Conservation (phyloP, 2,329 filamentous ascomycete species). For the Teratosphaeria viscida region DNA sequence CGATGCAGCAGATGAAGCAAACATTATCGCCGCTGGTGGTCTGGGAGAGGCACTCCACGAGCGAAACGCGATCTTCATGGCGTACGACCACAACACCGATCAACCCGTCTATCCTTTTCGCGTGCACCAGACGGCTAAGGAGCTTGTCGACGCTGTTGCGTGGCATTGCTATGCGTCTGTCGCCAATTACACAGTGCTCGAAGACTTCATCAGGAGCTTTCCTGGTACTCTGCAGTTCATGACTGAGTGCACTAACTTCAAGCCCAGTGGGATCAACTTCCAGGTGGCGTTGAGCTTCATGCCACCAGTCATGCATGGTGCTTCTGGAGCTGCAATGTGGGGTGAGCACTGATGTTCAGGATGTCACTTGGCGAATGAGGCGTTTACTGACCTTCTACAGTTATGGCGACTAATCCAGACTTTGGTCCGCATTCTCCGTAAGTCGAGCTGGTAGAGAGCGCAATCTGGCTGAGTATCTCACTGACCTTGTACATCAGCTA, state of each 20-base stretch:
- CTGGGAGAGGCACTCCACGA: slow-evolving; percentile 12
- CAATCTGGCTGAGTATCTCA: neutral
- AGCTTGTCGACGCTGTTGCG: slow-evolving; percentile 24
- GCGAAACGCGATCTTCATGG: slow-evolving; percentile 24
- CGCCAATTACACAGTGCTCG: slow-evolving; percentile 26
- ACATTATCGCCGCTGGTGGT: slow-evolving; percentile 22
- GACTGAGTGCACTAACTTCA: slow-evolving; percentile 37
- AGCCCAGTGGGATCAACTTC: slow-evolving; percentile 8
- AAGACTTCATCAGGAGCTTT: slow-evolving; percentile 32
- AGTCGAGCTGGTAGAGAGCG: neutral
- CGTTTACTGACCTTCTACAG: slow-evolving; percentile 3
- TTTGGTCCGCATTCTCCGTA: slow-evolving; percentile 34
- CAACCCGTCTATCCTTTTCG: slow-evolving; percentile 26
- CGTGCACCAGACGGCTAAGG: slow-evolving; percentile 22
- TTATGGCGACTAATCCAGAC: slow-evolving; percentile 34
- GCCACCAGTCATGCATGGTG: slow-evolving; percentile 34
- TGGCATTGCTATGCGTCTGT: slow-evolving; percentile 31
- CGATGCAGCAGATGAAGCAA: slow-evolving; percentile 24
- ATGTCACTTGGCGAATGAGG: too few species aligned
- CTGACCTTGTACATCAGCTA: slow-evolving; percentile 10
- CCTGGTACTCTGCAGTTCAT: slow-evolving; percentile 36
- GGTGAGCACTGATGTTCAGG: too few species aligned
- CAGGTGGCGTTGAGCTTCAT: slow-evolving; percentile 16
- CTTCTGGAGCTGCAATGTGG: slow-evolving; percentile 36
- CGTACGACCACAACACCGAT: slow-evolving; percentile 32